Base-by-base conservation (phyloP, 345 rosid species). In the Alliaria petiolata region DNA sequence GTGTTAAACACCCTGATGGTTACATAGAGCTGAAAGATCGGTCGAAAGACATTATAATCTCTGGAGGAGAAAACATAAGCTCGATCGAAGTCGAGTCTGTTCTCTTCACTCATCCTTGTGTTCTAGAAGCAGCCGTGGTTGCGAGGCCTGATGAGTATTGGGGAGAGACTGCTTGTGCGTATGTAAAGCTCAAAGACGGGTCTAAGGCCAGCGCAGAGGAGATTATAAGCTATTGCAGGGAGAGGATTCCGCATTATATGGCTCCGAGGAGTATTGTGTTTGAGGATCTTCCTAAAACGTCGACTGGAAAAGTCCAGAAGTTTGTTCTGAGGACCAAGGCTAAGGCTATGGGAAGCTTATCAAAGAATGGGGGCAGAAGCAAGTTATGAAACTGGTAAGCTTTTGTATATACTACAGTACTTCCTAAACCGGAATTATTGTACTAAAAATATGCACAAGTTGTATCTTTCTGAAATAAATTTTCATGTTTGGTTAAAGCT, bases 121-220 rank as follows among this genome's bases (percentile, higher is more conserved):
- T 90, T 58, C 76, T 85, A 14, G 95, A 88, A 71, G 95, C 89
- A 5, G 90, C 97, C 52, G 90, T 90, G 2, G 97, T 88, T 17
- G 92, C 76, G 19, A 77, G 92, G 69, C 90, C 89, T 8, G 95
- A 90, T 47, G 83, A 85, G 53, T 62, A 75, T 19, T 88, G 95
- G 97, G 97, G 97, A 19, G 91, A 90, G 70, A 85, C 90, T 7
- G 88, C 90, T 39, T 85, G 92, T 67, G 95, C 91, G 25, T 86
- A 86, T 65, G 91, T 90, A 79, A 86, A 83, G 73, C 64, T 88
- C 54, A 90, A 83, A 78, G 85, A 82, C 10, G 87, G 87, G 15
- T 33, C 58, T 13, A 57, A 45, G 35, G 83, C 47, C n/a, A 81
- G 57, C 0, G 79, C 80, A 2, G 78, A 80, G 49, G 90, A 88